A percentile compares a stretch with the other conserved stretches of the same genome.
These are phyloP conservation scores for Byssochlamys sp. DNA, from an alignment of 2,329 filamentous ascomycete genomes.

Conservation along the genomic window DNA sequence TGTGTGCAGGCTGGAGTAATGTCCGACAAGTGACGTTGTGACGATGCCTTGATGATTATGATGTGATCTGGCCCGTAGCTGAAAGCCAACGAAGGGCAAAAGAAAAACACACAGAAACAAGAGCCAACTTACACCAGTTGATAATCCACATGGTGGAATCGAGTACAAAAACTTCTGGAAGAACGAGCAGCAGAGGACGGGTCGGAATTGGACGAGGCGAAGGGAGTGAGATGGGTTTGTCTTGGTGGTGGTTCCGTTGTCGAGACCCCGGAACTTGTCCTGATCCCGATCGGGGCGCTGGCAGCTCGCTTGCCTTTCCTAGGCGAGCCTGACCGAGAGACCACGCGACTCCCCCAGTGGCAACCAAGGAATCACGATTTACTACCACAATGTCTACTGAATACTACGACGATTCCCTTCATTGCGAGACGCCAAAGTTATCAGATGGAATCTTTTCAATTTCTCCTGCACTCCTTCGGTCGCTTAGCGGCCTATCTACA, in stretches of 20 bases:
- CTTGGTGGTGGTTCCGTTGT: background rate
- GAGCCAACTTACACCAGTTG: constrained; percentile 69
- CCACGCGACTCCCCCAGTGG: no score
- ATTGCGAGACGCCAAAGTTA: no score
- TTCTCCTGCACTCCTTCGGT: background rate
- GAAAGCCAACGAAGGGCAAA: constrained; percentile 3
- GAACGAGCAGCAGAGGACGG: background rate
- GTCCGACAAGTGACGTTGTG: constrained; percentile 2
- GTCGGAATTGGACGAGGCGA: background rate
- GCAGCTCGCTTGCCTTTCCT: constrained; percentile 3
- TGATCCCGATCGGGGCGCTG: background rate
- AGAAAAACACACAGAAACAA: constrained; percentile 3
- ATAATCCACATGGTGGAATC: constrained; percentile 71
- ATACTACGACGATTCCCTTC: no score
- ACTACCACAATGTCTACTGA: no score
- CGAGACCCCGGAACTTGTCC: background rate
- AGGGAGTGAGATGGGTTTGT: background rate
- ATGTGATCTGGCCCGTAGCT: background rate
- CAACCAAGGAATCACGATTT: no score
- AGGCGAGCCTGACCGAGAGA: background rate
- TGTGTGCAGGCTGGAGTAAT: no score
- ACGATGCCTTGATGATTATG: background rate
- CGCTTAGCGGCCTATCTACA: constrained; percentile 1
- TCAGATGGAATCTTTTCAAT: background rate
- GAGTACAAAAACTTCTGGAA: background rate